These are phyloP conservation scores for Gautieria morchelliformis DNA, from an alignment of 768 basidiomycete genomes.

Conservation along the genomic window DNA sequence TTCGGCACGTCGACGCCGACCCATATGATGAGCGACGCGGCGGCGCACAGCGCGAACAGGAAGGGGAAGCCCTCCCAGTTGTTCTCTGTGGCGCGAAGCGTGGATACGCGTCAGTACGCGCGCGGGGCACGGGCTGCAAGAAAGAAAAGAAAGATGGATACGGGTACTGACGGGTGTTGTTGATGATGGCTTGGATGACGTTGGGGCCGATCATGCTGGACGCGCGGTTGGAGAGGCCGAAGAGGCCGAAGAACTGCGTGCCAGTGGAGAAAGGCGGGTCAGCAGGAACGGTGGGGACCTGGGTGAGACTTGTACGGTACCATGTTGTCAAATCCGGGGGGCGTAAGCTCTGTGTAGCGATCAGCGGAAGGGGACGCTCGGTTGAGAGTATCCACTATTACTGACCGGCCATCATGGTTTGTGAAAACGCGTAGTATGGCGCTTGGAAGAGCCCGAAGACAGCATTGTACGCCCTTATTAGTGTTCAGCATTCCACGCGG, in stretches of 20 bases:
- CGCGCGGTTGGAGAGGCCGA: slow-evolving; percentile 74
- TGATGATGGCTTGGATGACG: slow-evolving; percentile 76
- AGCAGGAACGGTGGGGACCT: background rate
- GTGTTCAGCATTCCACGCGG: background rate
- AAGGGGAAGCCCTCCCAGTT: slow-evolving; percentile 85
- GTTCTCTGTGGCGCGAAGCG: slow-evolving; percentile 32
- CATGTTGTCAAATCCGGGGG: slow-evolving; percentile 83
- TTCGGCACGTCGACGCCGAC: slow-evolving; percentile 57
- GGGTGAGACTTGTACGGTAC: slow-evolving; percentile 18
- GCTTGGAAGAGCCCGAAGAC: slow-evolving; percentile 77
- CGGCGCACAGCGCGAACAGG: slow-evolving; percentile 59
- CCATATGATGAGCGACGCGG: slow-evolving; percentile 70
- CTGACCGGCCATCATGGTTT: slow-evolving; percentile 67
- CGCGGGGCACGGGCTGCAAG: background rate
- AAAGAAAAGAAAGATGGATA: background rate
- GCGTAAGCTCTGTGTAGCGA: slow-evolving; percentile 50
- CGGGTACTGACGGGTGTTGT: slow-evolving; percentile 21
- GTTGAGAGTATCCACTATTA: background rate
- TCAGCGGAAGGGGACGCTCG: too few relatives aligned
- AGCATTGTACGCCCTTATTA: slow-evolving; percentile 67
- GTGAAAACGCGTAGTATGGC: slow-evolving; percentile 79
- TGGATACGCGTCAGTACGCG: too few relatives aligned
- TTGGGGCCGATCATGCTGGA: slow-evolving; percentile 86
- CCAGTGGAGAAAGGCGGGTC: background rate
- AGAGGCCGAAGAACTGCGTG: slow-evolving; percentile 74